These are phyloP conservation scores for Lactuca sativa DNA, from an alignment of 129 eudicot species.

Conservation along the genomic window DNA sequence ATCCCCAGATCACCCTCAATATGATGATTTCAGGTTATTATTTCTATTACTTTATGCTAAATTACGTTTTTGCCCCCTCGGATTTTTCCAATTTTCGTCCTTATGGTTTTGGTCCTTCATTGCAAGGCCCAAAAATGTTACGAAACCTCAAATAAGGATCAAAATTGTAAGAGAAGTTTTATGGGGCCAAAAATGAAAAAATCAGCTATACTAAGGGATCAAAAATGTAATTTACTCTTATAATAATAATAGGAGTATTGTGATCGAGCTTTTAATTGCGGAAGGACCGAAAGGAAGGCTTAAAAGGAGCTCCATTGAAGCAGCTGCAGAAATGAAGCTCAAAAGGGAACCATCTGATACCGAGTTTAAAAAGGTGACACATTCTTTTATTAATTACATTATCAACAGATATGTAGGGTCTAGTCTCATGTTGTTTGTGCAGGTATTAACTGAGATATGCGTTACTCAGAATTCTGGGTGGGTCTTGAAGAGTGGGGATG, in stretches of 20 bases:
- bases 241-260: slow-evolving; percentile 50
- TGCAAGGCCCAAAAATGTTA: too few species aligned
- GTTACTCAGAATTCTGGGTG: slow-evolving; percentile 51
- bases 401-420: too few species aligned
- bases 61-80: too few species aligned
- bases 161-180: too few species aligned
- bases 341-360: slow-evolving; percentile 40
- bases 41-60: too few species aligned
- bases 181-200: too few species aligned
- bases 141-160: too few species aligned
- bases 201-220: too few species aligned
- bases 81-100: too few species aligned
- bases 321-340: slow-evolving; percentile 69
- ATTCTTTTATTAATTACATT: not conserved
- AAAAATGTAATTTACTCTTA: not conserved
- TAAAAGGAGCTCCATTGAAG: slow-evolving; percentile 63
- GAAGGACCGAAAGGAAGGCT: slow-evolving; percentile 73
- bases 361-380: slow-evolving; percentile 69
- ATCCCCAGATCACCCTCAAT: slow-evolving; percentile 63
- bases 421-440: slow-evolving; percentile 12
- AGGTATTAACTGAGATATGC: slow-evolving; percentile 65
- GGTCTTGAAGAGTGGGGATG: slow-evolving; percentile 64
- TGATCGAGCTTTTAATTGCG: slow-evolving; percentile 69
- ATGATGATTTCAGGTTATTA: slow-evolving; percentile 63
- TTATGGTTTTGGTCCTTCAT: too few species aligned